Base-by-base conservation (phyloP, 805 yeast genomes). In the Clavispora santaluciae region DNA sequence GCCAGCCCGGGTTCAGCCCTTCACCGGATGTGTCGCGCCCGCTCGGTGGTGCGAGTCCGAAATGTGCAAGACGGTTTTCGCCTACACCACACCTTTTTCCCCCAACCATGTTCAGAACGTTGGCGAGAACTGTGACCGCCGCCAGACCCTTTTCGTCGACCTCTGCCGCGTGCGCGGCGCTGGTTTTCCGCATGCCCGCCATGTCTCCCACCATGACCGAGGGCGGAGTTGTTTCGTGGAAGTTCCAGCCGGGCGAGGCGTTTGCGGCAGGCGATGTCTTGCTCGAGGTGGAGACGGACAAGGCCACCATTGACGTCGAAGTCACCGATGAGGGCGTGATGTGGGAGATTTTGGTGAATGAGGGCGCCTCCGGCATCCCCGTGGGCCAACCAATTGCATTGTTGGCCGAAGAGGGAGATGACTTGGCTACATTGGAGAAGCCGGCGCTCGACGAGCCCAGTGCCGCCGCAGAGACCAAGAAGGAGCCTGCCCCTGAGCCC, bases 191-290 rank as follows among this genome's bases (percentile, higher is more conserved):
- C 40, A 91, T 91, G 98, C 99, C 99, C 4, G 97, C 99, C 20
- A 87, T 91, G 96, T 90, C 97, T 5, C 99, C 99, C 33, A 91
- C 99, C 6, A 91, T 91, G 99, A 88, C 89, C 22, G 86, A 82
- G 59, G 99, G 99, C 30, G 96, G 95, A 5, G 76, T 91, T 49
- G 86, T 88, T 10, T 73, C 79, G 40, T 91, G 99, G 99, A 86
- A 87, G 60, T 72, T 81, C 55, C 81, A 89, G 61, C 45, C 63
- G 26, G 83, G 83, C 22, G 93, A 86, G 4, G 41, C 71, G 4
- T 91, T 84, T 64, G 57, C 69, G 23, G 76, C 95, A 6, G 99
- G 99, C 17, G 98, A 93, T 51, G 84, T 81, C 4, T 60, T 86
- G 25, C 59, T 86, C 30, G 93, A 85, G 55, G 85, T 86, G n/a